Base-by-base conservation (phyloP, 106 monocot genomes). In the Iris macrosiphon region DNA sequence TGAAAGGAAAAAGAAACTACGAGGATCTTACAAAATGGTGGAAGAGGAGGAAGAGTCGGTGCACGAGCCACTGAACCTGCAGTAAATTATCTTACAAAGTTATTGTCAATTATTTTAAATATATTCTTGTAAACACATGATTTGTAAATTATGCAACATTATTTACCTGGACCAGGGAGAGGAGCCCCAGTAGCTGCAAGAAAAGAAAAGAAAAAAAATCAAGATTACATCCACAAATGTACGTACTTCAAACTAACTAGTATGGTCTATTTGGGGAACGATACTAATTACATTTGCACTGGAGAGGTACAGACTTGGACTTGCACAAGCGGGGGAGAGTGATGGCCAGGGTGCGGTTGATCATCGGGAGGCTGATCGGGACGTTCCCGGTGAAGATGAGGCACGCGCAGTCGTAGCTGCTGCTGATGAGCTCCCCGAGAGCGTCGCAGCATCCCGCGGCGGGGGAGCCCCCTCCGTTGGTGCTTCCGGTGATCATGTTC, bases 341-440 rank as follows among this genome's bases (percentile, higher is more conserved):
- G 57, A 87, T 49, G 46, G 82, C 72, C 19, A 86, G 67, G 1
- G 87, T 74, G 9, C 68, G 72, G 65, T 87, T 92, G 65, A 92
- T 71, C n/a, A n/a, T n/a, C 9, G 83, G 79, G n/a, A 92, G 72
- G 40, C 67, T 61, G 45, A 91, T 45, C 0, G 92, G 92, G 1
- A 92, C 86, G 17, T 79, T 87, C 2, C 92, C 92, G 5, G 76
- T 83, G 12, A 92, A 63, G 14, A 92, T 79, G 4, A 87, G 73
- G 62, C 92, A 92, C 0, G 73, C 71, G 58, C 92, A 92, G 8
- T 74, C 75, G 12, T 60, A 29, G 44, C 79, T 69, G 48, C 57
- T 74, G 31, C 21, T 40, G 25, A 92, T 24, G 18, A 92, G 40
- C 15, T 55, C 56, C 1, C 54, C 58, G 1, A 92, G 31, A 7